A percentile compares a stretch with the other conserved stretches of the same genome.
phyloP scores from a whole-genome alignment of 495 filamentous ascomycete genomes.

The Podospora australis region DNA sequence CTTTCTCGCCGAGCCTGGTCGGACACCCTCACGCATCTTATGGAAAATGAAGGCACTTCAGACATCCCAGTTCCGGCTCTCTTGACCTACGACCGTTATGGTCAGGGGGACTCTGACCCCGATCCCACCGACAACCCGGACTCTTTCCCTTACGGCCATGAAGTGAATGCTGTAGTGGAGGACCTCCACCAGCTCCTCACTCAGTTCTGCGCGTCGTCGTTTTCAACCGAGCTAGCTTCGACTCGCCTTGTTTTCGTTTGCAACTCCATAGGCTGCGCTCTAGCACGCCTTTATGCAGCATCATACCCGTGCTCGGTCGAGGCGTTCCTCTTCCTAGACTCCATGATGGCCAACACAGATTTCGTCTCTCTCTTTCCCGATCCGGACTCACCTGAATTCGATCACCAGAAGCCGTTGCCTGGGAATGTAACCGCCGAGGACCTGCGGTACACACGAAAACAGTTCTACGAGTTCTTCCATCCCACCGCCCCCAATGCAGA shows the following conservation, averaged over 20 bases:
- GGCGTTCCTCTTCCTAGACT: constrained; percentile 53
- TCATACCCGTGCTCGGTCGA: constrained; percentile 36
- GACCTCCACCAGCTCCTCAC: constrained; percentile 48
- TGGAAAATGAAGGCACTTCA: constrained; percentile 18
- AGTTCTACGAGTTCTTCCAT: constrained; percentile 41
- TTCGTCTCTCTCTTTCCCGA: constrained; percentile 56
- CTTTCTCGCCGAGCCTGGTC: constrained; percentile 47
- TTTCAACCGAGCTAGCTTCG: neutral
- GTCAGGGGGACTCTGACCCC: constrained; percentile 51
- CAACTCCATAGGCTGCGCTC: constrained; percentile 55
- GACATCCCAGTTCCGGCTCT: constrained; percentile 36
- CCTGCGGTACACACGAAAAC: constrained; percentile 39
- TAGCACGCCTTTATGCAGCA: constrained; percentile 51
- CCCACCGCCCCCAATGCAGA: constrained; percentile 51
- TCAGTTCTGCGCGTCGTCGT: constrained; percentile 26
- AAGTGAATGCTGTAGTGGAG: constrained; percentile 37
- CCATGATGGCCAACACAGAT: constrained; percentile 55
- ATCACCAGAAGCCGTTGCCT: constrained; percentile 34
- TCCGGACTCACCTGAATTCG: constrained; percentile 47
- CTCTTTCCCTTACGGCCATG: constrained; percentile 47
- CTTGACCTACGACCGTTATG: constrained; percentile 59
- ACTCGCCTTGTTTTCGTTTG: constrained; percentile 42
- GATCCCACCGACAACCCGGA: constrained; percentile 45
- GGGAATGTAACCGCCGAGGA: constrained; percentile 38
- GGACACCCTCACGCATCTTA: constrained; percentile 37